Evolutionary conservation across 768 basidiomycete genomes (phyloP).

Genomic region (Hydnum rufescens): DNA sequence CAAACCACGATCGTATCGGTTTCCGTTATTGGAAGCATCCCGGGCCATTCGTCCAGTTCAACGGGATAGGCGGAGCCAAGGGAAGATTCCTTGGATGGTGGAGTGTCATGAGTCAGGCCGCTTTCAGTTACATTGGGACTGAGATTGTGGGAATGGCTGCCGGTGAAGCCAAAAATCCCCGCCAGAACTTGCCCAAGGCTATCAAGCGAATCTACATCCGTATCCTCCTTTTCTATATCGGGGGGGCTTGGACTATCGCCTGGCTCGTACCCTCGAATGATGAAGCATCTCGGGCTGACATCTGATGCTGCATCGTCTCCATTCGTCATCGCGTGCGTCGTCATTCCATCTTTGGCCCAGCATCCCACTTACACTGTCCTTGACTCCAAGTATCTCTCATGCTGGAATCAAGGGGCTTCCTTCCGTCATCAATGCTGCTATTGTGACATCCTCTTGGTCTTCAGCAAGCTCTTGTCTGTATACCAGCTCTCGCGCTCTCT

Average conservation of each 20-base stretch:
- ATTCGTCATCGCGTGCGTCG: constrained; percentile 57
- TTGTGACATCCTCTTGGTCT: constrained; percentile 82
- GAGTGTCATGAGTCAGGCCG: constrained; percentile 26
- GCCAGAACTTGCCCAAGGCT: constrained; percentile 44
- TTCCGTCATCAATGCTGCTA: constrained; percentile 43
- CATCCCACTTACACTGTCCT: neutral
- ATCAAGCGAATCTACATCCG: constrained; percentile 52
- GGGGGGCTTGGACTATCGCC: constrained; percentile 24
- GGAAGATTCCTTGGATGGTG: constrained; percentile 13
- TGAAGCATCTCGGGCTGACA: constrained; percentile 28
- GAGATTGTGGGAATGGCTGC: constrained; percentile 83
- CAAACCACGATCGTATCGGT: constrained; percentile 55
- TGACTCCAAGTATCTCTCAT: constrained; percentile 16
- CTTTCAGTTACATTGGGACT: constrained; percentile 84
- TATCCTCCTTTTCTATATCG: constrained; percentile 68
- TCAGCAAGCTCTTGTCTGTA: constrained; percentile 80
- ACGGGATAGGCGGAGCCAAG: constrained; percentile 17
- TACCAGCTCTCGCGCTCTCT: constrained; percentile 57
- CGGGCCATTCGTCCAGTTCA: constrained; percentile 62
- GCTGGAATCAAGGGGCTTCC: constrained; percentile 80
- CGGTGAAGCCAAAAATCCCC: constrained; percentile 47
- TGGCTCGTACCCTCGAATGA: constrained; percentile 54
- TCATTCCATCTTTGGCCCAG: neutral
- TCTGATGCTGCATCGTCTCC: constrained; percentile 58
- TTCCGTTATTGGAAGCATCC: constrained; percentile 79